Evolutionary conservation across 768 basidiomycete genomes (phyloP), one percentile per base, ranked within the genome.

Genomic region (Suillus variegatus): DNA sequence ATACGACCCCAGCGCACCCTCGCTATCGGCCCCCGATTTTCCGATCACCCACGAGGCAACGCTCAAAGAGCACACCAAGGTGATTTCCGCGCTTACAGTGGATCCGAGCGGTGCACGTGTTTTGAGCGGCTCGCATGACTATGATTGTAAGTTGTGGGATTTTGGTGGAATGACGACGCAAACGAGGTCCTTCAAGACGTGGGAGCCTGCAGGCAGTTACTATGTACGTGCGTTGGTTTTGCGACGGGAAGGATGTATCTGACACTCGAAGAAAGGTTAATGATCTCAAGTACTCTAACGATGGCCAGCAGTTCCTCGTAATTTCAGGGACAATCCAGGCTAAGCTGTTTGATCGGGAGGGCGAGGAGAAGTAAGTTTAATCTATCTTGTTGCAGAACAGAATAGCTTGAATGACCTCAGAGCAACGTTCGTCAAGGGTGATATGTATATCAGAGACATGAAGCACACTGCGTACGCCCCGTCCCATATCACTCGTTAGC

Each of bases 401-500:
- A 71, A 77, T 82, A 76, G 80, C 78, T 80, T 82, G 75, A 86
- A 80, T 83, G 79, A 83, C 81, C 71, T 64, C 72, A 91, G 92
- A 78, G 87, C 88, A 67, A 89, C 89, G 65, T 91, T 85, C 76
- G 83, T 94, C 74, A 99, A 99, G 80, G 97, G 97, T 41, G 97
- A 99, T 79, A 94, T 93, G 66, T 99, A 99, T 76, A 93, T 99
- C 70, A 91, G 97, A 64, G 97, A 99, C 79, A 96, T 99, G 93
- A 94, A 94, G 78, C 91, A 99, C 74, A 99, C 97, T n/a, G 85
- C 91, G 97, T 97, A 71, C 69, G 95, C 81, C 58, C 65, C 36
- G 10, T 66, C 25, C 25, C 3, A 43, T 69, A 56, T 61, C 35
- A 56, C 51, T 66, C 22, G 60, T 68, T n/a, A 40, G 43, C 32